These are phyloP conservation scores for Acmispon strigosus DNA, from an alignment of 306 rosid species.

Conservation along the genomic window DNA sequence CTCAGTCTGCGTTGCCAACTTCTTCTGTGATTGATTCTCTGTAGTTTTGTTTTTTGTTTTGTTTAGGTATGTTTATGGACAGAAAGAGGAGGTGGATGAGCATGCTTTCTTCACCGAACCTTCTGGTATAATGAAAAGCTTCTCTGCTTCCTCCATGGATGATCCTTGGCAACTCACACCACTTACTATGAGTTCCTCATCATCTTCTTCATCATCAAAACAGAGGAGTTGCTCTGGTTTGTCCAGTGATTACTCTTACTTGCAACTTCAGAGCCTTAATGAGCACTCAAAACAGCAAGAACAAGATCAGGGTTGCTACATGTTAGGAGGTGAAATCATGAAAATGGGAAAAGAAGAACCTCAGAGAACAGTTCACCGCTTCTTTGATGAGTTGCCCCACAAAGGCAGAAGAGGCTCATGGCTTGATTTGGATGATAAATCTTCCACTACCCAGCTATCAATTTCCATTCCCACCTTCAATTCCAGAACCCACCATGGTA, in stretches of 20 bases:
- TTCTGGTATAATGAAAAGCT: conserved; percentile 47
- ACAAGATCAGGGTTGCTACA: conserved; percentile 32
- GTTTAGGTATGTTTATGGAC: conserved; percentile 45
- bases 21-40: not conserved
- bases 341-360: conserved; percentile 46
- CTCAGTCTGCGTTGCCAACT: too few relatives aligned
- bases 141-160: conserved; percentile 53
- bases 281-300: conserved; percentile 31
- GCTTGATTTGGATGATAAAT: conserved; percentile 75
- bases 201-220: conserved; percentile 44
- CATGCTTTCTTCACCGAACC: conserved; percentile 81
- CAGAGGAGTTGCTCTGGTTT: conserved; percentile 45
- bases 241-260: conserved; percentile 45
- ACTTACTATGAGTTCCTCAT: conserved; percentile 59
- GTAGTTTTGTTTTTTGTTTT: not conserved
- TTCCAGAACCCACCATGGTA: conserved; percentile 47
- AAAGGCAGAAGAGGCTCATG: conserved; percentile 58
- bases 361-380: conserved; percentile 66
- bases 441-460: conserved; percentile 72
- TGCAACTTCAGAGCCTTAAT: conserved; percentile 55
- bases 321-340: conserved; percentile 12
- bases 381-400: conserved; percentile 85
- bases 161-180: conserved; percentile 80
- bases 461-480: conserved; percentile 71
- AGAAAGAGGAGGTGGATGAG: conserved; percentile 66